Conservation (phyloP, 768 basidiomycete species). For the Mycena haematopus region DNA sequence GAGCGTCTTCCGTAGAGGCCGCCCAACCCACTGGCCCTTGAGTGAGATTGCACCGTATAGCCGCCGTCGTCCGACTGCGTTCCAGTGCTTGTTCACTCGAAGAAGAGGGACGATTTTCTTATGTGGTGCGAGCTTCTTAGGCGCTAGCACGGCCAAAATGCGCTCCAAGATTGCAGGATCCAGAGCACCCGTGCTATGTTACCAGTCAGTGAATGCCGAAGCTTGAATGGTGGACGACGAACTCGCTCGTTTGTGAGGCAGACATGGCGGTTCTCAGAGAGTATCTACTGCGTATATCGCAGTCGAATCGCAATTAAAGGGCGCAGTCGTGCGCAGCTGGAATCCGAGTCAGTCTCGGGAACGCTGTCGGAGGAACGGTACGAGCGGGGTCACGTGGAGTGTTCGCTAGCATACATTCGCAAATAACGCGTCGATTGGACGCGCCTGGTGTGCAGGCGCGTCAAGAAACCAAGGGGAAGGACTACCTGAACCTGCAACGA, state of each 20-base stretch:
- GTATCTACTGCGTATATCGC: background rate
- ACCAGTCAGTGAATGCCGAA: background rate
- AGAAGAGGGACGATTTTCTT: conserved; percentile 21
- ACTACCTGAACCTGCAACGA: too few species aligned
- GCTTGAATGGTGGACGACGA: background rate
- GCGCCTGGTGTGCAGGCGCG: background rate
- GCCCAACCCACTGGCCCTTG: conserved; percentile 20
- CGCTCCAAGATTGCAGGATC: conserved; percentile 15
- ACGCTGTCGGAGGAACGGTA: background rate
- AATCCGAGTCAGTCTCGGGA: background rate
- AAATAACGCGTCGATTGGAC: conserved; percentile 3
- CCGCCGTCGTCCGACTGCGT: background rate
- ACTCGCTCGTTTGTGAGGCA: conserved; percentile 1
- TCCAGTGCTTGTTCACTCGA: conserved; percentile 24
- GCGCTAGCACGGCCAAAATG: conserved; percentile 18
- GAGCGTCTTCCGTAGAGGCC: conserved; percentile 16
- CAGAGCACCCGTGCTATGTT: conserved; percentile 8
- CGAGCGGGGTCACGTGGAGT: background rate
- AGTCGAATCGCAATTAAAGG: background rate
- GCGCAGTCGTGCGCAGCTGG: conserved; percentile 10
- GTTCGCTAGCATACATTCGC: background rate
- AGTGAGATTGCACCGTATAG: conserved; percentile 20
- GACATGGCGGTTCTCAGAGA: conserved; percentile 11
- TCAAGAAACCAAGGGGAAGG: background rate
- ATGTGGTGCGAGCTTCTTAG: conserved; percentile 25